Base-by-base conservation (phyloP, 768 basidiomycete species). In the Mrakia hoshinonis region DNA sequence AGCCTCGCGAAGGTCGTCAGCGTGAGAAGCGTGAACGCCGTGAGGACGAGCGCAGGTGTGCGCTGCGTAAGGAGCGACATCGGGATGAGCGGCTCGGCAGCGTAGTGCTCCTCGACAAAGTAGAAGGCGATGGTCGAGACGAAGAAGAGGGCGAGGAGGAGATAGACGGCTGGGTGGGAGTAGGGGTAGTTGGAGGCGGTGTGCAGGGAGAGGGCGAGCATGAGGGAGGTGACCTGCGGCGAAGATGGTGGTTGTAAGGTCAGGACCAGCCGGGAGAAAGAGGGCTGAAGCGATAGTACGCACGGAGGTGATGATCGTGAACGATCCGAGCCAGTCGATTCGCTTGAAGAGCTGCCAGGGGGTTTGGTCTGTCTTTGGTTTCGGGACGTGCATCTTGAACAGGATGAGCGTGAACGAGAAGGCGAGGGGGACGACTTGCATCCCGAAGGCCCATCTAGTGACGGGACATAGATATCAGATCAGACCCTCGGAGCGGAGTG, bases 291-390 rank as follows among this genome's bases (percentile, higher is more conserved):
- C 15, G 49, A 51, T 20, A 7, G 49, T 9, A 75, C 77, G 63
- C 55, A 76, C 77, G 47, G 75, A 69, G n/a, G 75, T 60, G 43
- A 78, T 55, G 48, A 78, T 68, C 39, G 68, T 46, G n/a, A 69
- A 20, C 34, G 71, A 71, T 3, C 77, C 77, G 1, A 66, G 39
- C 77, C 77, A 78, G 63, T 78, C 77, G 38, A 78, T 77, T 38
- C 73, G 24, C 62, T 36, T 61, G 58, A 61, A n/a, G 22, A 61
- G 58, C 36, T 61, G 36, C 58, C 58, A 61, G 0, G 58, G 34
- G 36, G 58, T 61, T 38, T 61, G 58, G 2, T 31, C 1, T 11
- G 31, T 61, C 31, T 22, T 61, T 3, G 62, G 65, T 13, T 38
- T 70, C 5, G 74, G 75, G 4, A 78, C 75, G 66, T 77, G 72